Conservation (phyloP, 148 eudicot genomes). For the Arbutus unedo region DNA sequence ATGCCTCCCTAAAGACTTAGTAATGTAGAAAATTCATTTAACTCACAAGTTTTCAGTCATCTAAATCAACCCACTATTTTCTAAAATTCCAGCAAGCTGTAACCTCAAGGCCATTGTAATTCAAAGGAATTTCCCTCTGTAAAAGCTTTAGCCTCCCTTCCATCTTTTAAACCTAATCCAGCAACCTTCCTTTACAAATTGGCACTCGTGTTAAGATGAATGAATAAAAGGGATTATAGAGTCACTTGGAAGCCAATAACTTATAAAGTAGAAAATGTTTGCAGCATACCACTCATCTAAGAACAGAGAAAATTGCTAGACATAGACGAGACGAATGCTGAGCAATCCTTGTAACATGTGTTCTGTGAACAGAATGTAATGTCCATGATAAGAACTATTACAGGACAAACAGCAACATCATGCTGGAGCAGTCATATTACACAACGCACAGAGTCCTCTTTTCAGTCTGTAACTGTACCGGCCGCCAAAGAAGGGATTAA, state of each 20-base stretch:
- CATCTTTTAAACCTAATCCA: not conserved
- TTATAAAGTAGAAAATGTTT: not conserved
- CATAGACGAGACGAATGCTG: not conserved
- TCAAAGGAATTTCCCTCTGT: not conserved
- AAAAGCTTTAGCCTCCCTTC: conserved; percentile 2
- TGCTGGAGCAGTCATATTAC: not conserved
- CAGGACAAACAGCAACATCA: not conserved
- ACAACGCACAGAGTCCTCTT: not conserved
- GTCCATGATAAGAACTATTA: conserved; percentile 3
- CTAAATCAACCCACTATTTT: conserved; percentile 8
- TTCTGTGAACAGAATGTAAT: not conserved
- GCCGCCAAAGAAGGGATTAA: not conserved
- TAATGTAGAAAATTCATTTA: not conserved
- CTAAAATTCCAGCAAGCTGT: not conserved
- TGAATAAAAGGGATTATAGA: not conserved
- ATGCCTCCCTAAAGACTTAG: not conserved
- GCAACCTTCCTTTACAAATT: not conserved
- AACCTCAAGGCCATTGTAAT: not conserved
- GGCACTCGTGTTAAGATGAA: not conserved
- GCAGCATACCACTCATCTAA: not conserved
- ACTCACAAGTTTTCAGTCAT: not conserved
- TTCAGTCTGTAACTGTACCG: not conserved
- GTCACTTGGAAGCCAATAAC: not conserved
- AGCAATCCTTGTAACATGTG: conserved; percentile 2
- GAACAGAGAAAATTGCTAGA: not conserved